Conservation (phyloP, 768 basidiomycete species). For the Lactarius hengduanensis region DNA sequence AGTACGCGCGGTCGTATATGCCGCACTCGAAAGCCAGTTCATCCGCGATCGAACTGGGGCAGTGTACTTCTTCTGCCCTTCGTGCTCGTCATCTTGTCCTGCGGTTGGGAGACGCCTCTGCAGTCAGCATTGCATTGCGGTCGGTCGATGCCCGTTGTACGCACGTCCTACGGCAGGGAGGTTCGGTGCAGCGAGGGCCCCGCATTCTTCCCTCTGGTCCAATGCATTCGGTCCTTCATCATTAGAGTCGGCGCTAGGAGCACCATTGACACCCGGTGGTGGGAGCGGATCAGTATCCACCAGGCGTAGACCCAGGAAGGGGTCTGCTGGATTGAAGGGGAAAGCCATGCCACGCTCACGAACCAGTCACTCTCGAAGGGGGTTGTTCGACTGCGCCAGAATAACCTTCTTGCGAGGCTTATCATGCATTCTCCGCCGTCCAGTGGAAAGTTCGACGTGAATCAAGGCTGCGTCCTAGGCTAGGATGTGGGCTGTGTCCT, state of each 20-base stretch:
- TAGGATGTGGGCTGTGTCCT: constrained; percentile 11
- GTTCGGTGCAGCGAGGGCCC: neutral
- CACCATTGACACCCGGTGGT: neutral
- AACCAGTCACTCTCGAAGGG: neutral
- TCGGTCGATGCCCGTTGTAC: neutral
- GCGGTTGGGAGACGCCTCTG: neutral
- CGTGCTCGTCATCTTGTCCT: neutral
- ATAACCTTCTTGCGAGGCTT: neutral
- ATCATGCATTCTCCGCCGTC: neutral
- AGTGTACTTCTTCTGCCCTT: neutral
- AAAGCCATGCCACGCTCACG: neutral
- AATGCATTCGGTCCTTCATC: neutral
- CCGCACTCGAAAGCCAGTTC: neutral
- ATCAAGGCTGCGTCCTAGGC: constrained; percentile 4
- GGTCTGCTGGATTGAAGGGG: neutral
- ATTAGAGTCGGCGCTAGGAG: neutral
- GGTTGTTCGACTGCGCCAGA: neutral
- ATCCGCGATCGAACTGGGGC: neutral
- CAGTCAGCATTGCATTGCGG: neutral
- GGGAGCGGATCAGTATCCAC: neutral
- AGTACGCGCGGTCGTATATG: neutral
- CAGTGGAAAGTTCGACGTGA: neutral
- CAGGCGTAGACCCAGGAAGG: neutral
- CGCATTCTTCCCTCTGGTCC: neutral
- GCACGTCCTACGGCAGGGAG: neutral